Evolutionary conservation across 176 grass and related monocot species (phyloP).

Genomic region (Calamus simplicifolius): DNA sequence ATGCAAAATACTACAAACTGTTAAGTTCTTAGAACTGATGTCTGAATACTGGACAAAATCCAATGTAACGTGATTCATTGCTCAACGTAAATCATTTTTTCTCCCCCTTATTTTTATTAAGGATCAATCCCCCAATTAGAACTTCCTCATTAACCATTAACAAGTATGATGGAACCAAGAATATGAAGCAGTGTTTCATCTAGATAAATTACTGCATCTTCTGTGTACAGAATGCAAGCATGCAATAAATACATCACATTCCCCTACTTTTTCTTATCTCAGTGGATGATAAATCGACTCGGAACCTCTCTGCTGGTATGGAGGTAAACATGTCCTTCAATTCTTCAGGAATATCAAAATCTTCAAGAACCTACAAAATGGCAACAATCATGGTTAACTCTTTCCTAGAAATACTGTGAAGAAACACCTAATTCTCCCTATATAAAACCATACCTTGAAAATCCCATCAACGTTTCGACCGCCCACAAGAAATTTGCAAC

Average conservation of each 20-base stretch:
- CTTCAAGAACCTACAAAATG: conserved; percentile 57
- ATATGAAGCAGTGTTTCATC: no score
- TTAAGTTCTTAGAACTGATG: no score
- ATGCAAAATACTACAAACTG: no score
- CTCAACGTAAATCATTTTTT: no score
- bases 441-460: conserved; percentile 70
- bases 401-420: not conserved
- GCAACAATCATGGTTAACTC: conserved; percentile 4
- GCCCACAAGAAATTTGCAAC: conserved; percentile 79
- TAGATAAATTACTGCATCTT: no score
- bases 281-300: conserved; percentile 75
- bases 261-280: conserved; percentile 51
- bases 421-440: not conserved
- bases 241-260: conserved; percentile 19
- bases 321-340: conserved; percentile 75
- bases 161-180: no score
- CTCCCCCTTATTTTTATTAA: no score
- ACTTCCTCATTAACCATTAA: no score
- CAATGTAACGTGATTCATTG: no score
- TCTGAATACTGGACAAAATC: no score
- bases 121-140: no score
- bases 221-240: no score
- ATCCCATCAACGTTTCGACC: conserved; percentile 75
- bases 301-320: conserved; percentile 69
- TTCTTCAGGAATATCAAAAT: conserved; percentile 67